Evolutionary conservation across 148 eudicot genomes (phyloP).

Genomic region (Bassia scoparia): DNA sequence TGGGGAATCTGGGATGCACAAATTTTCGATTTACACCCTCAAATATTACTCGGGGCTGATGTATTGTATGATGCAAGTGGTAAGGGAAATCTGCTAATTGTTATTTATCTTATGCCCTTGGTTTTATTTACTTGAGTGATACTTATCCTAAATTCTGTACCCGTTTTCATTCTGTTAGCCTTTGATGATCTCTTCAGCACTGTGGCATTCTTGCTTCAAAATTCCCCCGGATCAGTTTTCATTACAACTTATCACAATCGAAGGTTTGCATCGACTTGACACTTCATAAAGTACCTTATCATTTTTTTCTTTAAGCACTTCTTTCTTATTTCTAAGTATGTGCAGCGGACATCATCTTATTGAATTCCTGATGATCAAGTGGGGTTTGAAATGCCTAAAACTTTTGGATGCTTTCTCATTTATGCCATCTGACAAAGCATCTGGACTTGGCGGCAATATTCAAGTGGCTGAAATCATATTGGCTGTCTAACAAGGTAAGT

Average conservation of each 20-base stretch:
- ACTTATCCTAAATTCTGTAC: not conserved
- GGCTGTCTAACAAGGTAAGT: slow-evolving; percentile 24
- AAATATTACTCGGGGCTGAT: slow-evolving; percentile 88
- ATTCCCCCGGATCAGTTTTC: slow-evolving; percentile 66
- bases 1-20: slow-evolving; percentile 91
- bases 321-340: slow-evolving; percentile 11
- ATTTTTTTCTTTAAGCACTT: not conserved
- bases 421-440: slow-evolving; percentile 69
- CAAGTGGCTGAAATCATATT: slow-evolving; percentile 82
- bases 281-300: too few relatives aligned
- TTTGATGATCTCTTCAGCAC: slow-evolving; percentile 93
- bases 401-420: slow-evolving; percentile 80
- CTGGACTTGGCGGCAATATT: slow-evolving; percentile 75
- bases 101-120: not conserved
- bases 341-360: slow-evolving; percentile 94
- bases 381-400: slow-evolving; percentile 79
- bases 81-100: slow-evolving; percentile 14
- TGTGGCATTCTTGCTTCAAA: slow-evolving; percentile 77
- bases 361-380: slow-evolving; percentile 84
- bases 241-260: slow-evolving; percentile 88
- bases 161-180: slow-evolving; percentile 36
- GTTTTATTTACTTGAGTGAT: not conserved
- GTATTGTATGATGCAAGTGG: slow-evolving; percentile 83
- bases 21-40: slow-evolving; percentile 53
- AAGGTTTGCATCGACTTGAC: slow-evolving; percentile 44